A percentile compares a stretch with the other conserved stretches of the same genome.
Conservation (phyloP, 1,139 yeast genomes). For the Wickerhamomyces sp. region DNA sequence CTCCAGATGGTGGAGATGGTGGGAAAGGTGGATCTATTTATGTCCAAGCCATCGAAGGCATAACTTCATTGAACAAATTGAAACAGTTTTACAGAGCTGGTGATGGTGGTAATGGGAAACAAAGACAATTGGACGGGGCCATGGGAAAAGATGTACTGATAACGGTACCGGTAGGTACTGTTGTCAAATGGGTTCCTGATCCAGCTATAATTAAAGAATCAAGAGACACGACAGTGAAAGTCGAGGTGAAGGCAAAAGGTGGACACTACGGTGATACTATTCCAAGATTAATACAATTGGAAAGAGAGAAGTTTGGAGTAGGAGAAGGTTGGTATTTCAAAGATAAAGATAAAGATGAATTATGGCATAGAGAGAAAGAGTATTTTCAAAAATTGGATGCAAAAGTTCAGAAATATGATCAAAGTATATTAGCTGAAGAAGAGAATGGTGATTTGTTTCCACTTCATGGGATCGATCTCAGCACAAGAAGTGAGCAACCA, state of each 20-base stretch:
- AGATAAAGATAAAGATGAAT: constrained; percentile 56
- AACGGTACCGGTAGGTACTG: constrained; percentile 89
- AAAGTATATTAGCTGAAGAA: constrained; percentile 57
- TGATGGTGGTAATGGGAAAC: constrained; percentile 67
- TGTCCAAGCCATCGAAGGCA: constrained; percentile 69
- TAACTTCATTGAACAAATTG: constrained; percentile 66
- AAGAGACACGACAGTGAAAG: constrained; percentile 8
- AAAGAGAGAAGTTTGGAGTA: constrained; percentile 50
- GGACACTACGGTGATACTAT: constrained; percentile 21
- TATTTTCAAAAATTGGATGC: constrained; percentile 62
- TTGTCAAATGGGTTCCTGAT: constrained; percentile 80
- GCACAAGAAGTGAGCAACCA: constrained; percentile 60
- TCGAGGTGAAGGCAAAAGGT: constrained; percentile 27
- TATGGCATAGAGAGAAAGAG: constrained; percentile 56
- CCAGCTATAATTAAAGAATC: constrained; percentile 42
- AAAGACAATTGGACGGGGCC: constrained; percentile 78
- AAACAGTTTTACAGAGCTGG: constrained; percentile 65
- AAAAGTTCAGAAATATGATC: constrained; percentile 61
- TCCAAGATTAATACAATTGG: constrained; percentile 48
- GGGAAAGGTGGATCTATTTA: constrained; percentile 89
- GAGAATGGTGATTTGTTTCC: constrained; percentile 66
- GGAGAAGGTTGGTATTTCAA: constrained; percentile 90
- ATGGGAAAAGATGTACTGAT: constrained; percentile 74
- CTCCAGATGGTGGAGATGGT: constrained; percentile 98
- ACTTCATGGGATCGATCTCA: constrained; percentile 69